These are phyloP conservation scores for Gillenia trifoliata DNA, from an alignment of 306 rosid genomes.

Conservation along the genomic window DNA sequence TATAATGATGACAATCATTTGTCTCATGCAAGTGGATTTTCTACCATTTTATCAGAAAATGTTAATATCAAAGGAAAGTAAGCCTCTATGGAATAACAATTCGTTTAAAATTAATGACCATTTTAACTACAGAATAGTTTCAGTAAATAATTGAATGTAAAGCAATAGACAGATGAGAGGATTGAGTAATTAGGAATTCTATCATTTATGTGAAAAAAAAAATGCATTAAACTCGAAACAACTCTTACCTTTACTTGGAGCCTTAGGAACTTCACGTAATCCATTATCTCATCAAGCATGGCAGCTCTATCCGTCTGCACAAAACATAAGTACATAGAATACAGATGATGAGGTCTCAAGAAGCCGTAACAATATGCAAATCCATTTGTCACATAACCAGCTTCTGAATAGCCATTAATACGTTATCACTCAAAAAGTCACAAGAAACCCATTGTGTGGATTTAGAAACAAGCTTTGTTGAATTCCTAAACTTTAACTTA, in stretches of 20 bases:
- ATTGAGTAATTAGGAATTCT: background rate
- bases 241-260: conserved; percentile 89
- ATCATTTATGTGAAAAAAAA: background rate
- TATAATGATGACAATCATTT: background rate
- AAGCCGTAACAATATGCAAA: background rate
- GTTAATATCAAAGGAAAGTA: background rate
- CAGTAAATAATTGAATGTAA: background rate
- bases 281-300: conserved; percentile 94
- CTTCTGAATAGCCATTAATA: background rate
- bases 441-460: background rate
- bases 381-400: background rate
- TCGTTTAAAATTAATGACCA: background rate
- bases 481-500: background rate
- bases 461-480: background rate
- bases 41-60: background rate
- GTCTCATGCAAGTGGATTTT: background rate
- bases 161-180: background rate
- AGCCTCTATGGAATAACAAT: background rate
- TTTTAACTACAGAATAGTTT: background rate
- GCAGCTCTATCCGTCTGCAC: conserved; percentile 91
- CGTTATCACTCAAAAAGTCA: background rate
- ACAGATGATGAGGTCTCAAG: background rate
- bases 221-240: conserved; percentile 1
- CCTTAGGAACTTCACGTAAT: conserved; percentile 91
- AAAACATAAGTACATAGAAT: conserved; percentile 5